phyloP scores from a whole-genome alignment of 306 rosid species.

The Hippophae gyantsensis region DNA sequence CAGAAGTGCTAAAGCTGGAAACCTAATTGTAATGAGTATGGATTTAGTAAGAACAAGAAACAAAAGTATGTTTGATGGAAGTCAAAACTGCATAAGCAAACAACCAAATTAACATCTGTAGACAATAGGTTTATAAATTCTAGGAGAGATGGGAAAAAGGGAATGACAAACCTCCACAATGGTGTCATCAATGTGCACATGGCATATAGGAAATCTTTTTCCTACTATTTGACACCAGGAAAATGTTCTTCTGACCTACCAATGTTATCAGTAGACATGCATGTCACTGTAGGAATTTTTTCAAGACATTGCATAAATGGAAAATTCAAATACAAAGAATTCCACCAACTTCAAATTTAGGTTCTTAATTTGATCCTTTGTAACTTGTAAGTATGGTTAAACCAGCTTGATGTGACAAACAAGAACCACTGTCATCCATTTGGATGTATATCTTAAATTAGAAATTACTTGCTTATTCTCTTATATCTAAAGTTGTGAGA shows the following conservation, averaged over 20 bases:
- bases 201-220: slow-evolving; percentile 83
- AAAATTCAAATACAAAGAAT: slow-evolving; percentile 5
- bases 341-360: neutral
- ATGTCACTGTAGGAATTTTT: neutral
- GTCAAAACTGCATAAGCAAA: neutral
- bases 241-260: slow-evolving; percentile 65
- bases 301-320: slow-evolving; percentile 6
- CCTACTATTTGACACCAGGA: slow-evolving; percentile 85
- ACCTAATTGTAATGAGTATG: slow-evolving; percentile 40
- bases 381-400: neutral
- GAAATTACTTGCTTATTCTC: too few species aligned
- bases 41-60: slow-evolving; percentile 15
- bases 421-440: too few species aligned
- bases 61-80: neutral
- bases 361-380: too few species aligned
- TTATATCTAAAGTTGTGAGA: too few species aligned
- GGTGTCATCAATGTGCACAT: slow-evolving; percentile 55
- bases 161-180: slow-evolving; percentile 60
- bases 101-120: neutral
- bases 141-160: neutral
- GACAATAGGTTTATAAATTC: too few species aligned
- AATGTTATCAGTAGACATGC: slow-evolving; percentile 15
- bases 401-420: neutral
- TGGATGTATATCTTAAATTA: too few species aligned
- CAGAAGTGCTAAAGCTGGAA: slow-evolving; percentile 68